phyloP scores from a whole-genome alignment of 345 rosid genomes.

The Brassica nigra region DNA sequence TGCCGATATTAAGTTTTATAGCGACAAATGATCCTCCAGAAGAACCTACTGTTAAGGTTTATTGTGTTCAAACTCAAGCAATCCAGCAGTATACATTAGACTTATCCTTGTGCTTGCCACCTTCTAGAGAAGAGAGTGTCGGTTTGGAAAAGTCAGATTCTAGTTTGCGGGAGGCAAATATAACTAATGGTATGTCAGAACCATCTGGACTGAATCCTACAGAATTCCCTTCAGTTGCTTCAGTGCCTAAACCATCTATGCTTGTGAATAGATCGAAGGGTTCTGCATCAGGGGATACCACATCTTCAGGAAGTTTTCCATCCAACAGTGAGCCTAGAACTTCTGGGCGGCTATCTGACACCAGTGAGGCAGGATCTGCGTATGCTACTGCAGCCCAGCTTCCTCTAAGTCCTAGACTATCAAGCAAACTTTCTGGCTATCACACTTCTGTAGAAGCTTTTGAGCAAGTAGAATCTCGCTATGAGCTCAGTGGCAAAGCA shows the following conservation, averaged over 20 bases:
- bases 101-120: conserved; percentile 77
- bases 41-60: conserved; percentile 66
- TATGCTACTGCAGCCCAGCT: conserved; percentile 51
- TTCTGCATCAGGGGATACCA: conserved; percentile 44
- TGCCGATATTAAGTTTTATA: conserved; percentile 93
- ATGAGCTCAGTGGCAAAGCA: conserved; percentile 51
- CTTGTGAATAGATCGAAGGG: conserved; percentile 40
- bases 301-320: conserved; percentile 38
- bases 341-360: conserved; percentile 45
- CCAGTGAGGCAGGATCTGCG: conserved; percentile 50
- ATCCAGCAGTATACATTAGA: conserved; percentile 95
- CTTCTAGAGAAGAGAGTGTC: conserved; percentile 55
- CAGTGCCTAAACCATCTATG: conserved; percentile 43
- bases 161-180: conserved; percentile 42
- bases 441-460: conserved; percentile 40
- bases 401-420: conserved; percentile 61
- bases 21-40: conserved; percentile 67
- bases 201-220: conserved; percentile 43
- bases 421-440: conserved; percentile 57
- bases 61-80: conserved; percentile 90
- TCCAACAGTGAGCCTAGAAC: conserved; percentile 45
- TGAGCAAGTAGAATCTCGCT: conserved; percentile 45
- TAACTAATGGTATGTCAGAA: conserved; percentile 50
- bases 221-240: conserved; percentile 45
- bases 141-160: conserved; percentile 60